A percentile compares a stretch with the other conserved stretches of the same genome.
Evolutionary conservation across 1,284 basidiomycete genomes (phyloP).

Genomic region (Naganishia liquefaciens): DNA sequence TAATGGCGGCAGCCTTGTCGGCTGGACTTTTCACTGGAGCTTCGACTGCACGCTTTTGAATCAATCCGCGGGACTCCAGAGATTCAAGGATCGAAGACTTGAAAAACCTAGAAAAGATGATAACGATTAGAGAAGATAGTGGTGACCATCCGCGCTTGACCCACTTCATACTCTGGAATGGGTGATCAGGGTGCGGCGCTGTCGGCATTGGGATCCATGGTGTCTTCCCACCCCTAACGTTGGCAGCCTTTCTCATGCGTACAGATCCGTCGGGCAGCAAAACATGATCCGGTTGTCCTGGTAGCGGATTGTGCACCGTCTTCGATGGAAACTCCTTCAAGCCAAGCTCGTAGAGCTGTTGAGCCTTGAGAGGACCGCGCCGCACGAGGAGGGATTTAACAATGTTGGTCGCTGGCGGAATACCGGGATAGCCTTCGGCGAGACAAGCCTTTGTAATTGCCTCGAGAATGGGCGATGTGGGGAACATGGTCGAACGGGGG

Average conservation of each 20-base stretch:
- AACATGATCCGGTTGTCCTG: slow-evolving; percentile 28
- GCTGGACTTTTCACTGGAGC: slow-evolving; percentile 11
- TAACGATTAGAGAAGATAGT: not conserved
- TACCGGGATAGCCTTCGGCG: slow-evolving; percentile 20
- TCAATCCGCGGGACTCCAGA: slow-evolving; percentile 26
- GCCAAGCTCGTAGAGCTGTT: slow-evolving; percentile 30
- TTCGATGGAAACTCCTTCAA: slow-evolving; percentile 21
- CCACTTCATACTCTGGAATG: slow-evolving; percentile 33
- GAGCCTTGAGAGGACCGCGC: slow-evolving; percentile 23
- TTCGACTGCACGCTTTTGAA: slow-evolving; percentile 5
- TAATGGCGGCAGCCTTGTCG: slow-evolving; percentile 31
- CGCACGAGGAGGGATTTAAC: slow-evolving; percentile 26
- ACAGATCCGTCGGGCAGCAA: slow-evolving; percentile 21
- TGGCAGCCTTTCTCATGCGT: slow-evolving; percentile 30
- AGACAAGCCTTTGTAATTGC: slow-evolving; percentile 19
- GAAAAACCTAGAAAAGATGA: slow-evolving; percentile 21
- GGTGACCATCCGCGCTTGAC: not conserved
- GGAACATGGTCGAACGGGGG: slow-evolving; percentile 2
- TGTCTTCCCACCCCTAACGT: slow-evolving; percentile 31
- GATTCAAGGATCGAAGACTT: slow-evolving; percentile 22
- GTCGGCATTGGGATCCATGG: slow-evolving; percentile 29
- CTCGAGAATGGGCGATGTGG: slow-evolving; percentile 19
- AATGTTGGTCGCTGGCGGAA: slow-evolving; percentile 27
- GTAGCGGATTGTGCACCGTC: slow-evolving; percentile 25
- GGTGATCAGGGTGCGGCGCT: slow-evolving; percentile 34